Conservation (phyloP, 2,329 filamentous ascomycete species). For the Dendryphion nanum region DNA sequence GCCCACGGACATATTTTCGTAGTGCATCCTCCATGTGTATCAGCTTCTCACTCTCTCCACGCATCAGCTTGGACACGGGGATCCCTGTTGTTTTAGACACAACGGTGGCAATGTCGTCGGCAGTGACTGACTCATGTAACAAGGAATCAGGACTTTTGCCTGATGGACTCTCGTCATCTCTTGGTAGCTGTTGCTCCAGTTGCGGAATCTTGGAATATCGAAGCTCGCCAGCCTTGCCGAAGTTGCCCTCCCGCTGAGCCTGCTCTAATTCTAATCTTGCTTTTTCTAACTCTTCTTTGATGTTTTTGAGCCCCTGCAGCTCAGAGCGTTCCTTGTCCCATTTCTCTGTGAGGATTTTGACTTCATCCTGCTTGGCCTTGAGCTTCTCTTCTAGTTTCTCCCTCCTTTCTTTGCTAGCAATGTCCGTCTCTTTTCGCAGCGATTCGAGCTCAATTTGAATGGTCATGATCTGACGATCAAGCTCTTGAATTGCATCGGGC, state of each 20-base stretch:
- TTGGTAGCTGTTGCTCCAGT: constrained; percentile 75
- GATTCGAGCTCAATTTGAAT: constrained; percentile 97
- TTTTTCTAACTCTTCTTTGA: constrained; percentile 84
- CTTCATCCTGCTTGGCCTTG: constrained; percentile 74
- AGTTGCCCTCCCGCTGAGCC: constrained; percentile 84
- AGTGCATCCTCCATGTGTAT: constrained; percentile 94
- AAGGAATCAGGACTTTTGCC: constrained; percentile 53
- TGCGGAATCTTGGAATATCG: constrained; percentile 83
- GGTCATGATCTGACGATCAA: constrained; percentile 95
- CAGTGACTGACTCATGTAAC: constrained; percentile 90
- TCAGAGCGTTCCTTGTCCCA: constrained; percentile 90
- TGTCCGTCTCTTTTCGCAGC: constrained; percentile 87
- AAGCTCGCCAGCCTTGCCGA: constrained; percentile 85
- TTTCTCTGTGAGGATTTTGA: constrained; percentile 68
- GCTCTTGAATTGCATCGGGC: constrained; percentile 86
- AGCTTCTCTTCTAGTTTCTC: constrained; percentile 80
- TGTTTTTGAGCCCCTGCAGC: constrained; percentile 81
- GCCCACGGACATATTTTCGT: constrained; percentile 79
- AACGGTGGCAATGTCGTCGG: constrained; percentile 90
- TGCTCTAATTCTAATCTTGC: constrained; percentile 82
- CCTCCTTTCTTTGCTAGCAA: constrained; percentile 81
- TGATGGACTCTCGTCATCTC: constrained; percentile 62
- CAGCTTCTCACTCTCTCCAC: constrained; percentile 90
- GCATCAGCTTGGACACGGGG: constrained; percentile 86
- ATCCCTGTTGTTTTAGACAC: constrained; percentile 92